Conservation (phyloP, 768 basidiomycete species). For the Cystofilobasidium bisporidii region DNA sequence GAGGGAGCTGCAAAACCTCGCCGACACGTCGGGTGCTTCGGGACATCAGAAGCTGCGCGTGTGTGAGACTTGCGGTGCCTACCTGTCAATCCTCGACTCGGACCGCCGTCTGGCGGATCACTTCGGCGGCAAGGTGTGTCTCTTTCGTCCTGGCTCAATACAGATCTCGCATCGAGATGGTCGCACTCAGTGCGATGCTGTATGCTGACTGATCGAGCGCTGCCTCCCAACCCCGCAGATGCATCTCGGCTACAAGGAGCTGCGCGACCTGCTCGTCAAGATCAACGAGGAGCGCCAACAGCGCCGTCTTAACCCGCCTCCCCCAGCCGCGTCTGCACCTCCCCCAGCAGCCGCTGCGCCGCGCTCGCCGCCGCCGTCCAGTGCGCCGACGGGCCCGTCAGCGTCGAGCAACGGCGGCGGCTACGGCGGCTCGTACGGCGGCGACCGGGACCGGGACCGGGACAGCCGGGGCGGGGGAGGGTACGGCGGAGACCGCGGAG, state of each 20-base stretch:
- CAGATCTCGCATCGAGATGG: background rate
- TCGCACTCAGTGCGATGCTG: too few relatives aligned
- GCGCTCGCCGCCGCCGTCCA: slow-evolving; percentile 11
- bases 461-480: background rate
- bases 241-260: slow-evolving; percentile 97
- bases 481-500: background rate
- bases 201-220: background rate
- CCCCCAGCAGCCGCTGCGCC: slow-evolving; percentile 33
- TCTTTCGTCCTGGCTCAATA: slow-evolving; percentile 20
- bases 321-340: slow-evolving; percentile 21
- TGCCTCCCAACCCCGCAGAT: slow-evolving; percentile 50
- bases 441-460: background rate
- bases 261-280: slow-evolving; percentile 82
- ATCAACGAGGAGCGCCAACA: slow-evolving; percentile 87
- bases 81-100: slow-evolving; percentile 92
- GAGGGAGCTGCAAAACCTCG: slow-evolving; percentile 90
- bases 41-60: slow-evolving; percentile 99
- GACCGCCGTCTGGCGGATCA: slow-evolving; percentile 98
- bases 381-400: background rate
- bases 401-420: background rate
- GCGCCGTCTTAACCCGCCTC: slow-evolving; percentile 38
- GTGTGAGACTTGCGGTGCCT: slow-evolving; percentile 99
- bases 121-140: slow-evolving; percentile 92
- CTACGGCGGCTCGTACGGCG: background rate
- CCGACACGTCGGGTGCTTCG: slow-evolving; percentile 95